Percentiles rank a stretch among this genome's conserved stretches.
phyloP scores from a whole-genome alignment of 2,329 filamentous ascomycete genomes.

The Zelopaecilomyces penicillatus region DNA sequence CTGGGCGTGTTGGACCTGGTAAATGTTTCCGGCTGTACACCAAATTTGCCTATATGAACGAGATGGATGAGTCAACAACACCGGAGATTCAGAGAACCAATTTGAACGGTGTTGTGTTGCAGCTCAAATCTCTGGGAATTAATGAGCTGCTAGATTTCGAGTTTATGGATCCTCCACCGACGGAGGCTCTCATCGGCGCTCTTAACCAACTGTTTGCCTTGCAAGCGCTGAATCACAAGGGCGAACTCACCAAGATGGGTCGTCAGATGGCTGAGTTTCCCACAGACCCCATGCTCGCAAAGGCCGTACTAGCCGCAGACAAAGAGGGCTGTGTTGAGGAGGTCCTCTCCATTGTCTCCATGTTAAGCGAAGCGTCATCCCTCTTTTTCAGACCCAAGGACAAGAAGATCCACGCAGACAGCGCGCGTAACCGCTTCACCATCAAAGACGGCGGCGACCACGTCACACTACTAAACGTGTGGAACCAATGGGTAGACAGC shows the following conservation, averaged over 20 bases:
- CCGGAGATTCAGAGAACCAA: conserved; percentile 92
- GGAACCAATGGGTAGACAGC: conserved; percentile 88
- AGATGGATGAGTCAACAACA: conserved; percentile 84
- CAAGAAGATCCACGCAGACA: conserved; percentile 94
- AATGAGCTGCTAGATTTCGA: conserved; percentile 90
- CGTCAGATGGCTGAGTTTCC: conserved; percentile 95
- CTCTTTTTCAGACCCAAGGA: conserved; percentile 95
- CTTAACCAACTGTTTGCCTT: conserved; percentile 88
- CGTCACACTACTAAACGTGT: conserved; percentile 81
- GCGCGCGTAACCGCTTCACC: conserved; percentile 80
- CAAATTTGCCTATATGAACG: conserved; percentile 88
- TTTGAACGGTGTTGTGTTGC: conserved; percentile 72
- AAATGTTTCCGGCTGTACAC: conserved; percentile 94
- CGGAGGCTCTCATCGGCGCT: conserved; percentile 79
- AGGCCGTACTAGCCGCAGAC: conserved; percentile 79
- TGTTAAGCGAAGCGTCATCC: conserved; percentile 80
- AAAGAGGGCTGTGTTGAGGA: conserved; percentile 91
- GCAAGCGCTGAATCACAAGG: conserved; percentile 79
- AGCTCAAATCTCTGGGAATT: conserved; percentile 84
- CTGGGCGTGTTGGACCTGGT: conserved; percentile 82
- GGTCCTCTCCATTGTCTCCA: conserved; percentile 84
- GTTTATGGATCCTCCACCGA: conserved; percentile 89
- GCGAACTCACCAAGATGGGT: conserved; percentile 82
- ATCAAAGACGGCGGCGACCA: conserved; percentile 88
- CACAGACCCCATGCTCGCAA: conserved; percentile 83